Evolutionary conservation across 2,329 filamentous ascomycete species (phyloP), one percentile per base, ranked within the genome.

Genomic region (Diaporthe eres): DNA sequence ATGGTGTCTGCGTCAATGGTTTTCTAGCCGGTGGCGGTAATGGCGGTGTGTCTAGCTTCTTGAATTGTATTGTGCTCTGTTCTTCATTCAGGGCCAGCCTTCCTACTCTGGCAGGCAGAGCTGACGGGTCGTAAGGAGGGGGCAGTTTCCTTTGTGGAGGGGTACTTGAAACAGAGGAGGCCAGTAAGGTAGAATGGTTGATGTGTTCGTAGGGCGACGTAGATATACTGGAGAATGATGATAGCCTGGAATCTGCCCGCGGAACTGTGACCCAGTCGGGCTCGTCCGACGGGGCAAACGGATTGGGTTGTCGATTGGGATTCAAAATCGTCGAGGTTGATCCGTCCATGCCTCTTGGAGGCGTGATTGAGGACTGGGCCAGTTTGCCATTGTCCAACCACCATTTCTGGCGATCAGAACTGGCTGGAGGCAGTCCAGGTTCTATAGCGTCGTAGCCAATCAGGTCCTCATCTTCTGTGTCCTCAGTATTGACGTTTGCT

Each of bases 371-470:
- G 8, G 95, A 95, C 78, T 93, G 92, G 17, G 94, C 95, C 72
- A 94, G 93, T 78, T 94, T 91, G 72, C 92, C 92, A 80, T 92
- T 91, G 72, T 93, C 89, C 37, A 93, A 85, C 92, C 92, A 94
- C 92, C 92, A 94, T 82, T 92, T 92, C 77, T 92, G 89, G n/a
- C 88, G 87, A 80, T 93, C 91, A 22, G 92, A 93, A 81, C 91
- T 93, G 17, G 92, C 91, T 42, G 91, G 89, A 4, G 92, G 92
- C 17, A 94, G 87, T 1, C 94, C 95, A 9, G 95, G 94, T 81
- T 96, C 94, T 77, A 98, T 93, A 22, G 94, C 91, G 76, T 97
- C 93, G 82, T 97, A 96, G 1, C 93, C 94, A 58, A 95, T 91
- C 22, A 95, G 85, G 78, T 97, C 95, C 82, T 97, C 95, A 77